Evolutionary conservation across 1,139 yeast species (phyloP), one percentile per base, ranked within the genome.

Genomic region (Pneumocystis sp.): DNA sequence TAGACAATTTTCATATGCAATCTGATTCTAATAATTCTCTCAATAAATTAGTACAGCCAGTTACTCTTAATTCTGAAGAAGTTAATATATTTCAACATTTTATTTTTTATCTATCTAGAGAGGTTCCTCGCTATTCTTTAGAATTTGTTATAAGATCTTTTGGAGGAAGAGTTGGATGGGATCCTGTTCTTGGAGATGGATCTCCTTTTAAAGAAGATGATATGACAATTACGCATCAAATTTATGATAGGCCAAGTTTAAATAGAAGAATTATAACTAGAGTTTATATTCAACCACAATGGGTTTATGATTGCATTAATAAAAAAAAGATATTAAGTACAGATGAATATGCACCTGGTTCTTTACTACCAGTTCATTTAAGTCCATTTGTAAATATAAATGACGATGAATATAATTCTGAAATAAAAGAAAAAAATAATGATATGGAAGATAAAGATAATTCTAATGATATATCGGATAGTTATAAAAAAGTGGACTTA

Each of bases 221-320:
- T 65, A 76, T 74, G 61, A 78, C 81, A 64, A 84, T 93, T 66
- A 93, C 98, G 37, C 99, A 93, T 76, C 97, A 93, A 76, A 87
- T 93, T 71, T 85, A 86, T 69, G 99, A 93, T 77, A 84, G 98
- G 76, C 97, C 97, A 50, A 85, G 85, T 72, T 77, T 93, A 65
- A 76, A 81, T 60, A 81, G 83, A 70, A 89, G 85, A 75, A 89
- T 90, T 61, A 86, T 91, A 67, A 97, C 97, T 64, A 84, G 97
- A 79, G 88, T 96, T 0, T 95, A 95, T 74, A 77, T 91, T 64
- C 98, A 93, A 78, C 98, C 99, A 44, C 98, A 93, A 80, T 95
- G 98, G 98, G 80, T 93, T 63, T 91, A 93, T 76, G 99, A 93
- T 75, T 85, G 89, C 73, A 80, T 95, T 70, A 93, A 93, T 78